Percentiles rank a stretch among this genome's conserved stretches.
Evolutionary conservation across 352 stramenopile genomes (phyloP).

Genomic region (Globisporangium barbulae): DNA sequence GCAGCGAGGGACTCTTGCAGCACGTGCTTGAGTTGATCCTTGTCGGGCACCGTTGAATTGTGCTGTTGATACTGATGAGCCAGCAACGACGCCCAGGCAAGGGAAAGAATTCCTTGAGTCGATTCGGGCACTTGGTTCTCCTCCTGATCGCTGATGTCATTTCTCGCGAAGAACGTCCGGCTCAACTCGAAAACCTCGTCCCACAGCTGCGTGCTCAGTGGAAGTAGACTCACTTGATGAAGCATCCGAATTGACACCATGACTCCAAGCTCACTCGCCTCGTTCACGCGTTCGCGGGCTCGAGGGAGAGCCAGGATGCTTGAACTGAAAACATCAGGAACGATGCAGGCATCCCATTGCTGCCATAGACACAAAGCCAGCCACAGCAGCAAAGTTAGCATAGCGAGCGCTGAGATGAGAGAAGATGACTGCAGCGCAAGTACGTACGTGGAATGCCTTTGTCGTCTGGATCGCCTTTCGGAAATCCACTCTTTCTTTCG

Average conservation of each 20-base stretch:
- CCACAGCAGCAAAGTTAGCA: neutral
- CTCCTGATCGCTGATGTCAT: constrained; percentile 13
- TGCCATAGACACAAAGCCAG: constrained; percentile 3
- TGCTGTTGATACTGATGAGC: constrained; percentile 34
- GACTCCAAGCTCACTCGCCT: constrained; percentile 31
- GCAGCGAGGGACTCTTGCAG: constrained; percentile 40
- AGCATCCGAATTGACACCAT: constrained; percentile 35
- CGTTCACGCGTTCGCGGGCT: constrained; percentile 20
- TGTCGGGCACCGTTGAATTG: constrained; percentile 7
- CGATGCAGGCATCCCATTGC: constrained; percentile 29
- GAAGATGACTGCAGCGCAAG: neutral
- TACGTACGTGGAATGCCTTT: constrained; percentile 29
- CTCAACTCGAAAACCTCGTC: constrained; percentile 19
- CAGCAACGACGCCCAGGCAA: constrained; percentile 52
- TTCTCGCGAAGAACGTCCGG: constrained; percentile 29
- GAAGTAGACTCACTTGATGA: constrained; percentile 17
- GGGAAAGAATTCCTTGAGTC: constrained; percentile 35
- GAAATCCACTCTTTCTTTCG: constrained; percentile 36
- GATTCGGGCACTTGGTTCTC: constrained; percentile 23
- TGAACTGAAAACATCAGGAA: constrained; percentile 29
- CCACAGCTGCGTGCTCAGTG: constrained; percentile 20
- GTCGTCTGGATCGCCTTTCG: constrained; percentile 29
- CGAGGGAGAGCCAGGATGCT: constrained; percentile 17
- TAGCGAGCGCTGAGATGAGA: neutral
- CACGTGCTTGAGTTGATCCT: constrained; percentile 24